Evolutionary conservation across 2,329 filamentous ascomycete genomes (phyloP), one percentile per base, ranked within the genome.

Genomic region (Cercospora beticola): DNA sequence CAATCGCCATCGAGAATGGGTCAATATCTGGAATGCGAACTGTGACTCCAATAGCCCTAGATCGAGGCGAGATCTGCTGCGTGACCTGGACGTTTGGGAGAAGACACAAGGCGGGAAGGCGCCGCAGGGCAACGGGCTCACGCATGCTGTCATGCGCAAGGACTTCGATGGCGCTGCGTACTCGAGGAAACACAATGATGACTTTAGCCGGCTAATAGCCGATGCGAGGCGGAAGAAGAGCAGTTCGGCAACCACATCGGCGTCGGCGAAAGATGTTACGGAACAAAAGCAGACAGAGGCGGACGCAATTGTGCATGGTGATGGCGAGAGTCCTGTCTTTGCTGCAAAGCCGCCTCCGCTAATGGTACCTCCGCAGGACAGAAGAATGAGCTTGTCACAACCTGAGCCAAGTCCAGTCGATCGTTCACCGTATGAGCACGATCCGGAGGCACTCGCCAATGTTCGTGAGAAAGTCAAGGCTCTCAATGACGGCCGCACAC

Each of bases 11-110:
- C 92, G 88, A 26, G 95, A 99, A 79, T 99, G 94, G 94, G 86
- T 95, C 62, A 97, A 95, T 43, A 82, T 99, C 18, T 97, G 93
- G 91, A 99, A 99, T 79, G 92, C 96, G 10, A 99, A 99, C 78
- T 97, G 93, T 80, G 95, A 99, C 79, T 91, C 94, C 2, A 87
- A 86, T 40, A 83, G 83, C 1, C 93, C 93, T 0, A 91, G 90
- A 77, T 84, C 84, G 10, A 92, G 92, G 71, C 76, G 81, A 6
- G 90, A 95, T 67, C 80, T 99, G 4, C 80, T 97, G 16, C 87
- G 87, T 14, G 94, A 98, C 69, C 79, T 99, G 12, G 91, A 94
- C 23, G 81, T 87, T 1, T 98, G 95, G 94, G 95, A 99, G 79
- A 86, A 89, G 56, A 94, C 91, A 0, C 89, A 96, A 71, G 92